phyloP scores from a whole-genome alignment of 306 rosid genomes.

The Castanea sativa region DNA sequence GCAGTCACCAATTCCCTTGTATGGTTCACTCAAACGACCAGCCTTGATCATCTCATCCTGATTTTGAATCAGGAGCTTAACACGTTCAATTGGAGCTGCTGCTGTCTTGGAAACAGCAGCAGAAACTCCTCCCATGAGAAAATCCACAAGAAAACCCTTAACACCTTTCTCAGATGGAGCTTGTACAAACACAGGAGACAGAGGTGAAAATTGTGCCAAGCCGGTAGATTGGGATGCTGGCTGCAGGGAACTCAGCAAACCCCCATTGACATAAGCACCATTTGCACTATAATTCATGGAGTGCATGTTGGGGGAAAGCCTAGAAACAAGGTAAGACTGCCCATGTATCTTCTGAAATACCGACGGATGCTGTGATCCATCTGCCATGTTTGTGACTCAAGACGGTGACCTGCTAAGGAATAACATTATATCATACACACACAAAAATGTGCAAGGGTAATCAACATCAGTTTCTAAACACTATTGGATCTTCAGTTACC shows the following conservation, averaged over 20 bases:
- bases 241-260: conserved; percentile 31
- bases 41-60: conserved; percentile 84
- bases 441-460: background rate
- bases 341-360: conserved; percentile 71
- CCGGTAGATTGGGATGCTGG: conserved; percentile 30
- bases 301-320: conserved; percentile 46
- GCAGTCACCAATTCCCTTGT: conserved; percentile 80
- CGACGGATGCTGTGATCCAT: conserved; percentile 59
- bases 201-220: conserved; percentile 35
- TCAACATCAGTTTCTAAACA: background rate
- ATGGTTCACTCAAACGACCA: conserved; percentile 79
- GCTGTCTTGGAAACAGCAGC: conserved; percentile 94
- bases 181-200: conserved; percentile 39
- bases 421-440: conserved; percentile 5
- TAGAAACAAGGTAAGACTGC: conserved; percentile 60
- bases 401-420: conserved; percentile 42
- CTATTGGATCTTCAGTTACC: background rate
- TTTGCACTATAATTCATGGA: conserved; percentile 29
- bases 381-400: conserved; percentile 58
- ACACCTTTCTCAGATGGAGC: conserved; percentile 77
- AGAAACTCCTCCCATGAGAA: conserved; percentile 93
- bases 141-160: conserved; percentile 52
- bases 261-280: conserved; percentile 39
- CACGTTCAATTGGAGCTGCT: conserved; percentile 90
- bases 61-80: conserved; percentile 75